Conservation (phyloP, 352 stramenopile genomes). For the Globisporangium emineosum region DNA sequence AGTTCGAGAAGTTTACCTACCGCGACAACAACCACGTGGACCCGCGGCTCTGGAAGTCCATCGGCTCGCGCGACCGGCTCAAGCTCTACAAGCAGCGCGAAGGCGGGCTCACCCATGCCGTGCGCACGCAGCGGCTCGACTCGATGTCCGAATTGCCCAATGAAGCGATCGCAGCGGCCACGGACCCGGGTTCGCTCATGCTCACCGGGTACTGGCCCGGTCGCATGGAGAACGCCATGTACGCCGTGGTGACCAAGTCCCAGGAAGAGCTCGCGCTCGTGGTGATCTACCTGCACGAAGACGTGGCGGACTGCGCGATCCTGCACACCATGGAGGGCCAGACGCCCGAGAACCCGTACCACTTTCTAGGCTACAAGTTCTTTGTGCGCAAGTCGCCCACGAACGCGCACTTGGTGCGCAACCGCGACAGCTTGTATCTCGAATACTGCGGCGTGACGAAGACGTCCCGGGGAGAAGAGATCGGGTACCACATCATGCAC, state of each 20-base stretch:
- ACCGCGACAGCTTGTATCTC: constrained; percentile 58
- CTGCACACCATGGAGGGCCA: constrained; percentile 52
- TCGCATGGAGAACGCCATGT: constrained; percentile 55
- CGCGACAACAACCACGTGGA: constrained; percentile 35
- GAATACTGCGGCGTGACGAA: constrained; percentile 49
- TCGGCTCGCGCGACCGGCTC: constrained; percentile 40
- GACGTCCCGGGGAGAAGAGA: constrained; percentile 33
- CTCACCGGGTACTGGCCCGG: constrained; percentile 45
- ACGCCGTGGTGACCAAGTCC: constrained; percentile 44
- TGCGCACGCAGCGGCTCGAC: constrained; percentile 27
- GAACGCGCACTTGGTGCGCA: constrained; percentile 39
- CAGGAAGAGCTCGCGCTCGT: constrained; percentile 55
- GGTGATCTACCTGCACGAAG: constrained; percentile 55
- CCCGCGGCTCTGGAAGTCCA: constrained; percentile 35
- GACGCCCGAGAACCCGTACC: constrained; percentile 37
- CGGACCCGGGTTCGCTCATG: constrained; percentile 30
- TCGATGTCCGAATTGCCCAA: constrained; percentile 23
- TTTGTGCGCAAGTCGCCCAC: constrained; percentile 49
- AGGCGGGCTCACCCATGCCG: constrained; percentile 23
- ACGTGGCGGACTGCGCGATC: constrained; percentile 60
- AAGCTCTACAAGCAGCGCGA: constrained; percentile 49
- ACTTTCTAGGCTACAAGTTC: constrained; percentile 74
- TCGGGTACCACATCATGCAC: constrained; percentile 72
- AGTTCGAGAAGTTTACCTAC: constrained; percentile 43
- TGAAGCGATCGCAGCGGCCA: constrained; percentile 29